Evolutionary conservation across 495 filamentous ascomycete species (phyloP), one percentile per base, ranked within the genome.

Genomic region (Cryomyces antarcticus): DNA sequence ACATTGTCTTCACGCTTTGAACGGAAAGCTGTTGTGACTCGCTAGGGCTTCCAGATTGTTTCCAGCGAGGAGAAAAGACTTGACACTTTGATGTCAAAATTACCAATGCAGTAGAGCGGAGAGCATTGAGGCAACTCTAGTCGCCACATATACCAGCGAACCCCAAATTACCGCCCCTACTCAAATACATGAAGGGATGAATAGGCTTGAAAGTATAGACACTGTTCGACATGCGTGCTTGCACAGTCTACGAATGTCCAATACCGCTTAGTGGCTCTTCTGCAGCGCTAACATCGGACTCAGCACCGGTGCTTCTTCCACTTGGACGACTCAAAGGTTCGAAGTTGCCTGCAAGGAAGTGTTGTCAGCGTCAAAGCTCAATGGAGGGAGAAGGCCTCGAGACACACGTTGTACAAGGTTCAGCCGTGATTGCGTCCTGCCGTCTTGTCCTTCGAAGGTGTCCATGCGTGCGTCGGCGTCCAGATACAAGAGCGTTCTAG

Each of bases 331-430:
- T 30, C 42, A 52, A 44, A 5, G 39, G 34, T 28, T 50, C 50
- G 50, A 50, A 53, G 37, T 47, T 53, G 13, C 47, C 46, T 46
- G 30, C 7, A 12, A 43, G 37, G 12, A 36, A 36, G 33, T 3
- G 12, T 13, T 10, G 9, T 36, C 9, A 36, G 12, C 12, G 33
- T 1, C 3, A 9, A 2, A 10, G 12, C 27, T 39, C 9, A 2
- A 13, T 2, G 7, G 4, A 28, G 0, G 27, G 40, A 44, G 30
- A 30, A 41, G 6, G 9, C 5, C 28, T 4, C 1, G 30, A 11
- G 4, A 66, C 82, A 51, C 70, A 89, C 84, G 71, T 59, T 87
- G 79, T 28, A 75, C 57, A 50, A 93, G 66, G 59, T 64, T 83
- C 46, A 92, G 49, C 34, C 51, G 35, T 10, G 57, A 61, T 37